Evolutionary conservation across 2,329 filamentous ascomycete species (phyloP), one percentile per base, ranked within the genome.

Genomic region (Didymella pomorum): DNA sequence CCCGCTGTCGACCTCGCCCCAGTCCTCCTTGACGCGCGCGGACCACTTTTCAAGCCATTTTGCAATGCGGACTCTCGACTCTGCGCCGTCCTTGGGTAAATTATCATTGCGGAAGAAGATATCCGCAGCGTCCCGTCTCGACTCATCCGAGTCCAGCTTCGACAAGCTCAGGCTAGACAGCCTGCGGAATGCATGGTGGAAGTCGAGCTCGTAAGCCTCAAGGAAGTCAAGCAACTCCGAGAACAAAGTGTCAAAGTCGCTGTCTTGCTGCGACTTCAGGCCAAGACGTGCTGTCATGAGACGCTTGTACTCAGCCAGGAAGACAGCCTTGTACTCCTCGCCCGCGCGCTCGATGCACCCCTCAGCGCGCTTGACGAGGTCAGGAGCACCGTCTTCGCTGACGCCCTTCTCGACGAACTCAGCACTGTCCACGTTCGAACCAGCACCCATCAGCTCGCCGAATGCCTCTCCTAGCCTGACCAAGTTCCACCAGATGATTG

Each of bases 401-500:
- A 97, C 86, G 1, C 94, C 93, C 14, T 92, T 84, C 9, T 86
- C 81, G 5, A 91, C 79, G 68, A 97, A 97, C 1, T 80, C 80
- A 1, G 85, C 77, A 11, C 89, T 85, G 70, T 99, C 93, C 29
- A 94, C 88, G 35, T 82, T 80, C 1, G 83, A 78, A 0, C 91
- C 94, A 0, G 89, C 86, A 18, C 94, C 95, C 55, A 99, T 87
- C 1, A 97, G 82, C 77, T 98, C 95, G 20, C 92, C 95, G 0
- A 99, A 75, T 0, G 90, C 86, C 79, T 99, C 95, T 56, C 93
- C 95, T 0, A 99, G 84, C 1, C 95, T 88, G 1, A 97, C 92
- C 0, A 98, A 83, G 71, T 98, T 98, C 95, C 95, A 99, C 95
- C 95, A 99, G 71, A 99, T 95, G 56, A 99, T 91, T 42, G 89